phyloP scores from a whole-genome alignment of 108 stramenopile species.

The Cyclostephanos tholiformis region DNA sequence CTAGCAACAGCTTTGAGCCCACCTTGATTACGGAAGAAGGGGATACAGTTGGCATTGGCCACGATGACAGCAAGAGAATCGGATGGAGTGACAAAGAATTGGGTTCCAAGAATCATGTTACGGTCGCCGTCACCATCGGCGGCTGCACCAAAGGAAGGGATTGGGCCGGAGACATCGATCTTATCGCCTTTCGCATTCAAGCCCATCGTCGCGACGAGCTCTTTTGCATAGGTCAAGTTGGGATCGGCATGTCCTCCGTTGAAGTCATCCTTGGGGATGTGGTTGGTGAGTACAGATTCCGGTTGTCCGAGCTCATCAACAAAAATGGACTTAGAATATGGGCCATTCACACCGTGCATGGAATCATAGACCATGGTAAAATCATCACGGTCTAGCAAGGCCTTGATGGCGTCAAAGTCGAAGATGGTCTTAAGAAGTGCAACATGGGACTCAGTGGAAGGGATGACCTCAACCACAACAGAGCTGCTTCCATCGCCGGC shows the following conservation, averaged over 20 bases:
- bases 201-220: constrained; percentile 93
- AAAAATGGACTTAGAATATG: constrained; percentile 95
- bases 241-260: constrained; percentile 99
- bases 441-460: constrained; percentile 85
- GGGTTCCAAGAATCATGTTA: constrained; percentile 99
- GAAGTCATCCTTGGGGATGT: constrained; percentile 96
- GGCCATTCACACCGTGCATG: constrained; percentile 99
- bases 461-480: constrained; percentile 92
- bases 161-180: constrained; percentile 70
- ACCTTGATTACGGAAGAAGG: constrained; percentile 95
- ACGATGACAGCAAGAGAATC: constrained; percentile 99
- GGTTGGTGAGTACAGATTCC: constrained; percentile 81
- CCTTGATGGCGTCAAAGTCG: constrained; percentile 94
- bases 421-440: constrained; percentile 94
- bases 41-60: constrained; percentile 95
- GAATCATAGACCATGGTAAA: constrained; percentile 97
- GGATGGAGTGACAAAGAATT: constrained; percentile 99
- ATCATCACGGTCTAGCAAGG: constrained; percentile 90
- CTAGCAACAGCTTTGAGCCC: constrained; percentile 97
- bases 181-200: constrained; percentile 83
- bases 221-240: constrained; percentile 99
- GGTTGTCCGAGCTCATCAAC: constrained; percentile 92
- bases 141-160: constrained; percentile 98
- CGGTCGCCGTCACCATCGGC: constrained; percentile 99
- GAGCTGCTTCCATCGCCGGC: constrained; percentile 77